Evolutionary conservation across 495 filamentous ascomycete species (phyloP).

Genomic region (Terfezia claveryi): DNA sequence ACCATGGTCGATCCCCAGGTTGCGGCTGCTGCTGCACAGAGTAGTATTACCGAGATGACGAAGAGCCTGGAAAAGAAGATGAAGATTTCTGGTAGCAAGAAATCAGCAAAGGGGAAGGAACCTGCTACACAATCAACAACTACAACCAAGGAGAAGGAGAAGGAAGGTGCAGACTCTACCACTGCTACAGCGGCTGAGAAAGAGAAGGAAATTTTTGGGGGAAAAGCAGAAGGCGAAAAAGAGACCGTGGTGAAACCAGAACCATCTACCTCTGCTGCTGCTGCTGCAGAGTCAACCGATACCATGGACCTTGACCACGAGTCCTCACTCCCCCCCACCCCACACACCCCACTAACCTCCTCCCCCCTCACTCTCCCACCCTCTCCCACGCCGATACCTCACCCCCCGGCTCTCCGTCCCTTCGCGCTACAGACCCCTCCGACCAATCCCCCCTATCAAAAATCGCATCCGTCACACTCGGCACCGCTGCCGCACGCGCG

Average conservation of each 20-base stretch:
- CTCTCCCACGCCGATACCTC: slow-evolving; percentile 28
- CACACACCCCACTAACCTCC: not conserved
- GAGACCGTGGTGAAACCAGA: slow-evolving; percentile 19
- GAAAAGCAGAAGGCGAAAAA: slow-evolving; percentile 25
- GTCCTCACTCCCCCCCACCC: slow-evolving; percentile 1
- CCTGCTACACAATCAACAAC: slow-evolving; percentile 10
- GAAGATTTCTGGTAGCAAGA: slow-evolving; percentile 27
- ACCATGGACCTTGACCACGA: slow-evolving; percentile 20
- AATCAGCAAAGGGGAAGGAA: slow-evolving; percentile 33
- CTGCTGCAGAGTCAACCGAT: slow-evolving; percentile 2
- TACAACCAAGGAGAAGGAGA: not conserved
- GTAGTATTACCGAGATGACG: slow-evolving; percentile 63
- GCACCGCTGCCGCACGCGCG: slow-evolving; percentile 62
- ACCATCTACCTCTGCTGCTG: slow-evolving; percentile 5
- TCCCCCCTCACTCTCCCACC: slow-evolving; percentile 29
- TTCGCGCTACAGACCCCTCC: slow-evolving; percentile 28
- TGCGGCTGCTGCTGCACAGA: slow-evolving; percentile 69
- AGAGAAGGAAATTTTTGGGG: slow-evolving; percentile 33
- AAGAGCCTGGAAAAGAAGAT: slow-evolving; percentile 50
- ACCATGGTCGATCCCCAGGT: slow-evolving; percentile 69
- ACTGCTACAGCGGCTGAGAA: slow-evolving; percentile 19
- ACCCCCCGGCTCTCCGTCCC: slow-evolving; percentile 30
- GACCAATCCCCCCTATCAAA: slow-evolving; percentile 30
- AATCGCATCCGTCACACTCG: slow-evolving; percentile 58
- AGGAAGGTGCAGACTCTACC: not conserved